phyloP scores from a whole-genome alignment of 2,329 filamentous ascomycete species.

The Fusarium sp. region DNA sequence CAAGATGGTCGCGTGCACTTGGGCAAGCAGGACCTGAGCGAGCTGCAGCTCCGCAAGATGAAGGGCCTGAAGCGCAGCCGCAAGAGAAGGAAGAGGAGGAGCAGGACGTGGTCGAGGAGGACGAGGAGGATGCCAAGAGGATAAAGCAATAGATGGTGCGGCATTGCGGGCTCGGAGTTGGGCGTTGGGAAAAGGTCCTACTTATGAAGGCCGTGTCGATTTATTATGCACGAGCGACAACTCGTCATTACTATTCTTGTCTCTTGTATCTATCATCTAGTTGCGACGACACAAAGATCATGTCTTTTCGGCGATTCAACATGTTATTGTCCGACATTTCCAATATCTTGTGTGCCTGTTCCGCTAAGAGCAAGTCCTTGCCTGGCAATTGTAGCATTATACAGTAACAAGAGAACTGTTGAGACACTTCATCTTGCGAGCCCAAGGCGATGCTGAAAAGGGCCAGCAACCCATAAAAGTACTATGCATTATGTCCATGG shows the following conservation, averaged over 20 bases:
- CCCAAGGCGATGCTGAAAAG: not conserved
- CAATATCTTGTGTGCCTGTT: not conserved
- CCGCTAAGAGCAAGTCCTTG: not conserved
- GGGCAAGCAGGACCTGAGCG: slow-evolving; percentile 87
- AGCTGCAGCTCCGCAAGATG: slow-evolving; percentile 98
- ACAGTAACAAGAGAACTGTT: not conserved
- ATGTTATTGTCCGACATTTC: not conserved
- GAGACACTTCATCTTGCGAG: not conserved
- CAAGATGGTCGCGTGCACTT: slow-evolving; percentile 96
- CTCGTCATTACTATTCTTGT: slow-evolving; percentile 1
- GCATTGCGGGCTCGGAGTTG: slow-evolving; percentile 46
- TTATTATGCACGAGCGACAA: slow-evolving; percentile 38
- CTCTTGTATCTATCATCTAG: not conserved
- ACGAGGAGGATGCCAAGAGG: slow-evolving; percentile 56
- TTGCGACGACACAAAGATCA: not conserved
- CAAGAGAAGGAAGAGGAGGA: slow-evolving; percentile 63
- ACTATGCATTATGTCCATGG: slow-evolving; percentile 2
- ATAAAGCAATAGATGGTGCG: slow-evolving; percentile 47
- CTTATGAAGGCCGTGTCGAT: slow-evolving; percentile 43
- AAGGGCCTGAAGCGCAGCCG: slow-evolving; percentile 93
- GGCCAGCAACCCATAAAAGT: slow-evolving; percentile 1
- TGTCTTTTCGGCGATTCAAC: not conserved
- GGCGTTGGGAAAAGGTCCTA: slow-evolving; percentile 48
- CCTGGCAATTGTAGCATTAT: not conserved
- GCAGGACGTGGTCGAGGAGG: slow-evolving; percentile 53